Evolutionary conservation across 2,329 filamentous ascomycete genomes (phyloP).

Genomic region (Venturia oleaginea): DNA sequence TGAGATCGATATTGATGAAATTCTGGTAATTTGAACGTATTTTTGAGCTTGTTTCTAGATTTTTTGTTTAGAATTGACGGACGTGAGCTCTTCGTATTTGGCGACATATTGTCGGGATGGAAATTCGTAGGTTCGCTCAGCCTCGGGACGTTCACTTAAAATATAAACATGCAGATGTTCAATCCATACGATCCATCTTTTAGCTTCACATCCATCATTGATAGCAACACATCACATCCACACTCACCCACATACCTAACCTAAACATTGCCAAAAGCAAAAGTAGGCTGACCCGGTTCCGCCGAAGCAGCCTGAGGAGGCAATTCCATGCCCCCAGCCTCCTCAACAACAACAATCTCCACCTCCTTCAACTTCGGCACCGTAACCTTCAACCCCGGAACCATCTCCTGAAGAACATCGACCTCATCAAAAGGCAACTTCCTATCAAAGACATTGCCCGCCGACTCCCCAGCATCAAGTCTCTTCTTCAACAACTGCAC

Average conservation of each 20-base stretch:
- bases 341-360: conserved; percentile 57
- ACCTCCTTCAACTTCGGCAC: conserved; percentile 59
- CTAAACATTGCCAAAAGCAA: conserved; percentile 14
- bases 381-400: conserved; percentile 67
- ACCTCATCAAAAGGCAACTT: conserved; percentile 84
- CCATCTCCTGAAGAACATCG: conserved; percentile 65
- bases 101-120: too few species aligned
- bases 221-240: too few species aligned
- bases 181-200: too few species aligned
- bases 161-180: too few species aligned
- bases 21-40: too few species aligned
- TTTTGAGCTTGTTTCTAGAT: too few species aligned
- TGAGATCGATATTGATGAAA: too few species aligned
- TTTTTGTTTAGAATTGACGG: too few species aligned
- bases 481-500: conserved; percentile 80
- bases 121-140: too few species aligned
- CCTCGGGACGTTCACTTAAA: too few species aligned
- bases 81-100: too few species aligned
- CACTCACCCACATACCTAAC: neutral
- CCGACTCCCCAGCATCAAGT: conserved; percentile 58
- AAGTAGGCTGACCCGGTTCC: conserved; percentile 12
- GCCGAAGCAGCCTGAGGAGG: conserved; percentile 2
- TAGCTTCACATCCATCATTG: too few species aligned
- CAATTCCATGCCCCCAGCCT: conserved; percentile 51
- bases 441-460: conserved; percentile 64